Evolutionary conservation across 129 eudicot species (phyloP).

Genomic region (Arctium lappa): DNA sequence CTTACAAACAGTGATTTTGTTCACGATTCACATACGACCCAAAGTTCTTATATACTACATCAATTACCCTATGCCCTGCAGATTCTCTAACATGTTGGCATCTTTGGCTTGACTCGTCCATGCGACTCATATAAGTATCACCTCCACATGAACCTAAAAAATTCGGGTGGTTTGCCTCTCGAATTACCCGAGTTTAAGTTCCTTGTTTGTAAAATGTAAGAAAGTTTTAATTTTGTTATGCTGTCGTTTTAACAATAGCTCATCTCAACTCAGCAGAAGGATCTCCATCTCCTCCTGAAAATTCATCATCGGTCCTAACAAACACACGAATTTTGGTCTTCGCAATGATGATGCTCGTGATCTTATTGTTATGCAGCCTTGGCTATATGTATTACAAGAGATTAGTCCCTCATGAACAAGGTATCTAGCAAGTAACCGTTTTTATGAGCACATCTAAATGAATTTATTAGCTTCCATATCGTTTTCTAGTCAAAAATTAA

Average conservation of each 20-base stretch:
- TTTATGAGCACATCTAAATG: not conserved
- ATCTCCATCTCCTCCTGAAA: not conserved
- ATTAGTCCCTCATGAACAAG: constrained; percentile 7
- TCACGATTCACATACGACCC: too few species aligned
- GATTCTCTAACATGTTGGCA: too few species aligned
- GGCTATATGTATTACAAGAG: constrained; percentile 25
- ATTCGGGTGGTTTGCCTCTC: too few species aligned
- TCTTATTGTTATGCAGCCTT: constrained; percentile 12
- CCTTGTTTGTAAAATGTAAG: not conserved
- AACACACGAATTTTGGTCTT: not conserved
- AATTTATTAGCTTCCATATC: not conserved
- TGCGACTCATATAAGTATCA: too few species aligned
- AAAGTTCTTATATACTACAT: too few species aligned
- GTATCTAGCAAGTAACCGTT: constrained; percentile 2
- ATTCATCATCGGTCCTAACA: not conserved
- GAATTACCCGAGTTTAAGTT: not conserved
- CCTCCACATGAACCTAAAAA: too few species aligned
- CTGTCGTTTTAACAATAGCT: not conserved
- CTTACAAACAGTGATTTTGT: too few species aligned
- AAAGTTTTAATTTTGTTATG: not conserved
- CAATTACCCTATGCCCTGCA: too few species aligned
- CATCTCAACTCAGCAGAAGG: not conserved
- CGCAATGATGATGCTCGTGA: not conserved
- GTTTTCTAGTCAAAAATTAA: not conserved
- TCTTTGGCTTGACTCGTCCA: too few species aligned